Conservation (phyloP, 2,329 filamentous ascomycete genomes). For the Pseudogymnoascus sp. region DNA sequence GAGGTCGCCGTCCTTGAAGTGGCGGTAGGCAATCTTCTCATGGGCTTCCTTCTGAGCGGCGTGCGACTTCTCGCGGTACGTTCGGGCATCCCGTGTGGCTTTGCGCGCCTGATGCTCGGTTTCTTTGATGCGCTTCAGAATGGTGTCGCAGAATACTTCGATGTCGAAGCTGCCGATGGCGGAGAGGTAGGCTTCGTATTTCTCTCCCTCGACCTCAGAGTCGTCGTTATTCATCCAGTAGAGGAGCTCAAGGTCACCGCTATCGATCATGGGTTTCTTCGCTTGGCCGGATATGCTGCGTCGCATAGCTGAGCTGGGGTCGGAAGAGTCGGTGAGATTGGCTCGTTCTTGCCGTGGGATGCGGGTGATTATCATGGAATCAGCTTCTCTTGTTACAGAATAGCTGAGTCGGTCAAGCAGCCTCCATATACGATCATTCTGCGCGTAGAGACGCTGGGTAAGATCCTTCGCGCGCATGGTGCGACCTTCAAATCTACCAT, state of each 20-base stretch:
- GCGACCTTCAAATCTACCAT: slow-evolving; percentile 59
- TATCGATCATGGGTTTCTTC: slow-evolving; percentile 51
- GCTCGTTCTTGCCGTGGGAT: slow-evolving; percentile 54
- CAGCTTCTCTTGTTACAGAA: slow-evolving; percentile 66
- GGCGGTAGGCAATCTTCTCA: slow-evolving; percentile 90
- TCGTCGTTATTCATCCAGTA: slow-evolving; percentile 74
- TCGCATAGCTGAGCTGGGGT: slow-evolving; percentile 47
- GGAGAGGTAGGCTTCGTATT: slow-evolving; percentile 68
- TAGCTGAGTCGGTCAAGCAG: slow-evolving; percentile 85
- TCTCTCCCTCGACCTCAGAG: slow-evolving; percentile 58
- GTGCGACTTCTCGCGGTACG: slow-evolving; percentile 82
- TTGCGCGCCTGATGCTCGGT: slow-evolving; percentile 89
- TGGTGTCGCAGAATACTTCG: slow-evolving; percentile 73
- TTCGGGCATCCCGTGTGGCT: slow-evolving; percentile 80
- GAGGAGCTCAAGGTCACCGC: slow-evolving; percentile 63
- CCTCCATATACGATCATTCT: slow-evolving; percentile 75
- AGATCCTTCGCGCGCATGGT: slow-evolving; percentile 72
- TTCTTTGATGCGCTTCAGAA: slow-evolving; percentile 86
- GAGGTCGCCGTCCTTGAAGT: slow-evolving; percentile 94
- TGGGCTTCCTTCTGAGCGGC: slow-evolving; percentile 75
- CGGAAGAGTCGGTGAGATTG: slow-evolving; percentile 51
- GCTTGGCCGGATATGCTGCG: slow-evolving; percentile 43
- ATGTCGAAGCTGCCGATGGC: slow-evolving; percentile 73
- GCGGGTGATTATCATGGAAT: slow-evolving; percentile 68
- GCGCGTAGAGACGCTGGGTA: slow-evolving; percentile 72